These are phyloP conservation scores for Penicillium lividum DNA, from an alignment of 495 filamentous ascomycete genomes.

Conservation along the genomic window DNA sequence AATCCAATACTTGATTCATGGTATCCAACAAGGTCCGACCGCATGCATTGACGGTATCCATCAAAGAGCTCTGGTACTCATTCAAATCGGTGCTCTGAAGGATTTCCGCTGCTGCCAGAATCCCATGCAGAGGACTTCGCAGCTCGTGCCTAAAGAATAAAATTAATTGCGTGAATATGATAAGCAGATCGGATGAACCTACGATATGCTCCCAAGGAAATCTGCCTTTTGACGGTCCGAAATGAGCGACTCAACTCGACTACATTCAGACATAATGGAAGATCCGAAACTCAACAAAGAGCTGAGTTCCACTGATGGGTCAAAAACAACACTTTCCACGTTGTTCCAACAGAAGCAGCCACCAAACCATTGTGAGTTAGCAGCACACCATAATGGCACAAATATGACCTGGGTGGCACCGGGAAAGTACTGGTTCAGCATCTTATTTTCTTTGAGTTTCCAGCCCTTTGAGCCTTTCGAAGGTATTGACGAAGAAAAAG, in stretches of 20 bases:
- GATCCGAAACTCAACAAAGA: conserved; percentile 63
- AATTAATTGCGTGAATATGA: conserved; percentile 29
- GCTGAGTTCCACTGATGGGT: conserved; percentile 37
- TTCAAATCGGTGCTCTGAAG: conserved; percentile 40
- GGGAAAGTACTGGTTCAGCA: conserved; percentile 45
- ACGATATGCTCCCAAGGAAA: conserved; percentile 72
- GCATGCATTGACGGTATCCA: conserved; percentile 72
- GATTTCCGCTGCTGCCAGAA: conserved; percentile 70
- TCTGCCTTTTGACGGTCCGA: conserved; percentile 65
- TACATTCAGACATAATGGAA: conserved; percentile 66
- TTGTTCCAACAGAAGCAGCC: conserved; percentile 65
- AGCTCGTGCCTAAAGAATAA: conserved; percentile 64
- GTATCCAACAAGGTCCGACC: conserved; percentile 66
- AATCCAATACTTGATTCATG: conserved; percentile 25
- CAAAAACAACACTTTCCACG: conserved; percentile 39
- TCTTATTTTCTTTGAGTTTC: conserved; percentile 37
- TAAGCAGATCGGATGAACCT: conserved; percentile 30
- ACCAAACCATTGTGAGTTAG: conserved; percentile 65
- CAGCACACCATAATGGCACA: conserved; percentile 66
- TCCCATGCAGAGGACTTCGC: conserved; percentile 72
- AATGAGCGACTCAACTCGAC: conserved; percentile 55
- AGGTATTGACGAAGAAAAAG: conserved; percentile 27
- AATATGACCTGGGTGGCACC: conserved; percentile 43
- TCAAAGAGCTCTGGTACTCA: conserved; percentile 57
- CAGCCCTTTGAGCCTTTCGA: conserved; percentile 30